A percentile compares a stretch with the other conserved stretches of the same genome.
phyloP scores from a whole-genome alignment of 164 flowering plant species.

The Akebia trifoliata region DNA sequence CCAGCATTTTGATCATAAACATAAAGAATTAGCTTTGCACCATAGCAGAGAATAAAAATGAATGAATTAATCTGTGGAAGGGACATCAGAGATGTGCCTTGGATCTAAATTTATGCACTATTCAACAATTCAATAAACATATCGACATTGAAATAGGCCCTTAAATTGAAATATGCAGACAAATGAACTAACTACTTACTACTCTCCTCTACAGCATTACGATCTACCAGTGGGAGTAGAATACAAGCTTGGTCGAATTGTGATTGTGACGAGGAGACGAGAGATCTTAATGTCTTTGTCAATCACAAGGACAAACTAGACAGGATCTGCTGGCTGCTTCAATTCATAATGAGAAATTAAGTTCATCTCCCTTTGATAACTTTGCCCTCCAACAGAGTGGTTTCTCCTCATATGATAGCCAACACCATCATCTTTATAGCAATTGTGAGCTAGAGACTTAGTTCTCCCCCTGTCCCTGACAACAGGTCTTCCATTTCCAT shows the following conservation, averaged over 20 bases:
- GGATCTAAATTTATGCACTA: slow-evolving; percentile 11
- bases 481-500: slow-evolving; percentile 32
- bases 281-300: background rate
- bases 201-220: slow-evolving; percentile 14
- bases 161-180: slow-evolving; percentile 13
- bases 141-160: slow-evolving; percentile 8
- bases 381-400: slow-evolving; percentile 24
- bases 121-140: slow-evolving; percentile 15
- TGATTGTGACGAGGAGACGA: background rate
- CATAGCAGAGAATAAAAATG: slow-evolving; percentile 4
- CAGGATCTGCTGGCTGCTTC: slow-evolving; percentile 7
- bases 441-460: slow-evolving; percentile 10
- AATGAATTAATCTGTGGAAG: slow-evolving; percentile 15
- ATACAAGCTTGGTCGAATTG: slow-evolving; percentile 10
- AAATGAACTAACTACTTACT: slow-evolving; percentile 13
- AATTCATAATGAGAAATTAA: slow-evolving; percentile 14
- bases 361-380: slow-evolving; percentile 9
- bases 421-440: slow-evolving; percentile 11
- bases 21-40: slow-evolving; percentile 13
- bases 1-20: slow-evolving; percentile 13
- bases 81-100: slow-evolving; percentile 25
- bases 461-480: slow-evolving; percentile 23
- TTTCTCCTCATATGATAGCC: slow-evolving; percentile 20
- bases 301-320: background rate
- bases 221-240: slow-evolving; percentile 18